These are phyloP conservation scores for Colletotrichum zoysiae DNA, from an alignment of 2,329 filamentous ascomycete genomes.

Conservation along the genomic window DNA sequence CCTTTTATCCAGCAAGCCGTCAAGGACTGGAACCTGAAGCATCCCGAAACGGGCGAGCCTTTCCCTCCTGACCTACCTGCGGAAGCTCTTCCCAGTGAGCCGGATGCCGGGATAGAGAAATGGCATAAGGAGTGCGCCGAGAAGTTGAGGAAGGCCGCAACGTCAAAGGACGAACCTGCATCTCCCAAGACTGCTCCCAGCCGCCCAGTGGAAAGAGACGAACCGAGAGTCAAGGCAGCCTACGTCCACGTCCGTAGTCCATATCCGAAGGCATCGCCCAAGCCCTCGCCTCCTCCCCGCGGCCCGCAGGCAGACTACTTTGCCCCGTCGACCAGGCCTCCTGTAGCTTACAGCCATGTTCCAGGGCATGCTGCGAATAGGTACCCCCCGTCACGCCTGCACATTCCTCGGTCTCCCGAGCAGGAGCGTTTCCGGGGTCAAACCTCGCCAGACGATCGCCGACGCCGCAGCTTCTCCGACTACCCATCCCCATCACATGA, in stretches of 20 bases:
- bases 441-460: constrained; percentile 56
- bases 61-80: constrained; percentile 72
- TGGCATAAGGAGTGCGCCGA: constrained; percentile 88
- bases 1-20: constrained; percentile 86
- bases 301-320: constrained; percentile 49
- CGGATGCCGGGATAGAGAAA: constrained; percentile 83
- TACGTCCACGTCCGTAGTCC: constrained; percentile 53
- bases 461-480: constrained; percentile 66
- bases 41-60: constrained; percentile 78
- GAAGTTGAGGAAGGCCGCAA: constrained; percentile 73
- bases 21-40: constrained; percentile 78
- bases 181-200: constrained; percentile 47
- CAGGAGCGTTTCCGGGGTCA: constrained; percentile 52
- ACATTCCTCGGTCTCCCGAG: constrained; percentile 48
- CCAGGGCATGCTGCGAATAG: constrained; percentile 57
- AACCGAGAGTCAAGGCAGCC: constrained; percentile 53
- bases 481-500: constrained; percentile 56
- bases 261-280: constrained; percentile 46
- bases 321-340: constrained; percentile 47
- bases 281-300: constrained; percentile 44
- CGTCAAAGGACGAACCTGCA: constrained; percentile 51
- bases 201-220: constrained; percentile 48
- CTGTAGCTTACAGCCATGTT: constrained; percentile 57
- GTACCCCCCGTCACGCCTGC: constrained; percentile 49
- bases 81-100: constrained; percentile 75